Base-by-base conservation (phyloP, 805 yeast genomes). In the Zygosaccharomyces gambellarensis region DNA sequence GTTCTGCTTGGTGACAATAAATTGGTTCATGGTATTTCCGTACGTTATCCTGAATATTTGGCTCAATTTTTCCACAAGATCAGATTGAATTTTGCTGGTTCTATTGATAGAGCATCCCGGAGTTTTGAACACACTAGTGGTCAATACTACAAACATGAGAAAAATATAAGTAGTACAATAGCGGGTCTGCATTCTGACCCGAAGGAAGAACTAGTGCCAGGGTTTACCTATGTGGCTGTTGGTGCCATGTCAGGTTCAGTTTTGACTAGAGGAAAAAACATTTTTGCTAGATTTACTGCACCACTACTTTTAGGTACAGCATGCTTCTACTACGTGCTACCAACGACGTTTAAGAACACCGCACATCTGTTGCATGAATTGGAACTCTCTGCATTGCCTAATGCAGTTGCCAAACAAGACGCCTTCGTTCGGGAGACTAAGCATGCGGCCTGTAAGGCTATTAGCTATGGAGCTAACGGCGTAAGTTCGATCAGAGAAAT, bases 191-290 rank as follows among this genome's bases (percentile, higher is more conserved):
- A 80, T 61, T 60, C 62, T 3, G 78, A 77, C 56, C 79, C 73
- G 55, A 68, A 69, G 43, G 88, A 82, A 61, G 78, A 73, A 47
- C 68, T 82, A 44, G 65, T 80, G 40, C 86, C 87, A 2, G 83
- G 82, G 52, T 60, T 81, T 2, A 61, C 80, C 2, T 82, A 80
- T 55, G 69, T 81, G 32, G 59, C 74, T 4, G 74, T 82, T 36
- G 87, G 83, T 23, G 69, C 75, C 11, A 72, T 83, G 62, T 67
- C 84, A 1, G 89, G 88, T 43, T 74, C 80, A 39, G 77, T 83
- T 17, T 56, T 80, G 45, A 75, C 85, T 1, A 81, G 83, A 58
- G 79, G 76, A 58, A 70, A 79, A 51, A 76, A 77, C 39, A 55
- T 77, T 11, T 31, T 79, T 2, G 63, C 78, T 14, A 79, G 75